Conservation (phyloP, 2,329 filamentous ascomycete genomes). For the Fusarium goolgardi region DNA sequence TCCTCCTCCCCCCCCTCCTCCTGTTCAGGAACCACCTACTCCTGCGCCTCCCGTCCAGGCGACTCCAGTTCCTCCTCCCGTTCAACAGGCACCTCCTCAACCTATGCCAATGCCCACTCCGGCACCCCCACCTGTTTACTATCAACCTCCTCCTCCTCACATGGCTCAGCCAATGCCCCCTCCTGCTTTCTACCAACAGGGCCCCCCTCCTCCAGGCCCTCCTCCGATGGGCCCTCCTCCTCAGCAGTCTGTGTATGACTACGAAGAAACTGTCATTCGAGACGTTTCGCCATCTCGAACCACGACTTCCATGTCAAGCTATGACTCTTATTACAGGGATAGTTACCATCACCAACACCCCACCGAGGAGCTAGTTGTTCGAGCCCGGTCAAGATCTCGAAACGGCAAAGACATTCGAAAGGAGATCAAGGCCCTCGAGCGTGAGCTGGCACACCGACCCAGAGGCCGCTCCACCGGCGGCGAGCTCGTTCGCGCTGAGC, state of each 20-base stretch:
- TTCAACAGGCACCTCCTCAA: conserved; percentile 44
- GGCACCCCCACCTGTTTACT: neutral
- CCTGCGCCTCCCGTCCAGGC: conserved; percentile 51
- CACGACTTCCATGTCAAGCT: conserved; percentile 53
- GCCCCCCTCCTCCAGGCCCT: conserved; percentile 10
- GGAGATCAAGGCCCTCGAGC: conserved; percentile 78
- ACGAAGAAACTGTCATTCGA: conserved; percentile 61
- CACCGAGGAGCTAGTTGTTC: conserved; percentile 55
- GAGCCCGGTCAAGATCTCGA: conserved; percentile 57
- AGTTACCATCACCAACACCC: conserved; percentile 48
- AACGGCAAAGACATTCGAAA: conserved; percentile 74
- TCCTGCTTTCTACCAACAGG: conserved; percentile 13
- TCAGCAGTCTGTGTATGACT: conserved; percentile 52
- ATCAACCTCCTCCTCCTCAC: conserved; percentile 24
- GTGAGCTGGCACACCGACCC: conserved; percentile 53
- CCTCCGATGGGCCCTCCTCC: conserved; percentile 45
- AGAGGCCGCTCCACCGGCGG: conserved; percentile 56
- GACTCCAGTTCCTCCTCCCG: conserved; percentile 51
- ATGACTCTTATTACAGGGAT: conserved; percentile 47
- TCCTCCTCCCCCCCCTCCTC: conserved; percentile 39
- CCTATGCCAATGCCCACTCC: conserved; percentile 14
- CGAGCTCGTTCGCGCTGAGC: conserved; percentile 67
- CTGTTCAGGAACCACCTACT: conserved; percentile 17
- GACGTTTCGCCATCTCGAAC: conserved; percentile 62
- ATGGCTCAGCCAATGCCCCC: conserved; percentile 29